Evolutionary conservation across 2,329 filamentous ascomycete genomes (phyloP).

Genomic region (Daldinia eschscholtzii): DNA sequence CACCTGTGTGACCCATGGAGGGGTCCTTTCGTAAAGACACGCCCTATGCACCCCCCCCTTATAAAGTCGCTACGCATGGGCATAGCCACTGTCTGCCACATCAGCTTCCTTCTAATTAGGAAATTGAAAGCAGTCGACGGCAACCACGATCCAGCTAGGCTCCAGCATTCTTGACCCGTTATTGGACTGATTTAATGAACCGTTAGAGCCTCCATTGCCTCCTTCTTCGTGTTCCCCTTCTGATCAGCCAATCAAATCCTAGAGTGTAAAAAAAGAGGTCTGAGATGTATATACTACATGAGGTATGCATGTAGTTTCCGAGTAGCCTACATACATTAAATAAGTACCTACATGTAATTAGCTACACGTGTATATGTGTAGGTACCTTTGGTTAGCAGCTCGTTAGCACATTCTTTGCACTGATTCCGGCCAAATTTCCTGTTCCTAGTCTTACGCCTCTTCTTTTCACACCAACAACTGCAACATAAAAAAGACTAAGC

Average conservation of each 20-base stretch:
- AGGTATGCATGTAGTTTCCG: neutral
- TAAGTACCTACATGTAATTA: neutral
- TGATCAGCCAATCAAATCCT: neutral
- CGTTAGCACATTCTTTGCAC: conserved; percentile 1
- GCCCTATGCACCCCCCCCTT: neutral
- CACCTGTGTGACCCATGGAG: conserved; percentile 23
- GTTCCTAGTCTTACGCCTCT: conserved; percentile 15
- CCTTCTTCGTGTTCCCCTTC: conserved; percentile 22
- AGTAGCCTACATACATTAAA: neutral
- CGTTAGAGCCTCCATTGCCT: conserved; percentile 9
- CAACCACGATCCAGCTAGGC: conserved; percentile 23
- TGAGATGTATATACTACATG: neutral
- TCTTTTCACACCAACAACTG: conserved; percentile 25
- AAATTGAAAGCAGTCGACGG: conserved; percentile 37
- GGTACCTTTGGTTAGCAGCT: neutral
- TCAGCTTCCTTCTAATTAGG: conserved; percentile 42
- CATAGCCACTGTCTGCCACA: conserved; percentile 42
- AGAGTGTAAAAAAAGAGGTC: neutral
- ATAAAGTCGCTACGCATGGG: conserved; percentile 9
- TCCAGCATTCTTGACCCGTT: conserved; percentile 24
- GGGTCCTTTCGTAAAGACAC: neutral
- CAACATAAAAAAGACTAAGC: conserved; percentile 12
- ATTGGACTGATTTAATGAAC: conserved; percentile 6
- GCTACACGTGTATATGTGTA: neutral
- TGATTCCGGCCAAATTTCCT: conserved; percentile 8